A percentile compares a stretch with the other conserved stretches of the same genome.
These are phyloP conservation scores for Sarcomyxa edulis DNA, from an alignment of 768 basidiomycete species.

Conservation along the genomic window DNA sequence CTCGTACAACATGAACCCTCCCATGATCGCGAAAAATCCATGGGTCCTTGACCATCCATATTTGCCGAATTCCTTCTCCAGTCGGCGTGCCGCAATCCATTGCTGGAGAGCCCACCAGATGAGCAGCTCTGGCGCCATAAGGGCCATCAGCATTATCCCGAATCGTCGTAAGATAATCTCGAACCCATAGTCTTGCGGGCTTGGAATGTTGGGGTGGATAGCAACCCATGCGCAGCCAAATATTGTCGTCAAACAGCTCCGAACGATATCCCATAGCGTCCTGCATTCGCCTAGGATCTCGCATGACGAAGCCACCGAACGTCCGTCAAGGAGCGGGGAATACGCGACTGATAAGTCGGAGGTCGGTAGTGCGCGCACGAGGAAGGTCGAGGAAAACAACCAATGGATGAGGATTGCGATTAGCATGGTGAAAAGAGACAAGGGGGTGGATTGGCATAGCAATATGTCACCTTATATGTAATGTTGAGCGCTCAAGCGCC, in stretches of 20 bases:
- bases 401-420: too few species aligned
- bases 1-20: slow-evolving; percentile 17
- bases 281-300: slow-evolving; percentile 4
- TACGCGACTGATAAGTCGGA: too few species aligned
- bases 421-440: too few species aligned
- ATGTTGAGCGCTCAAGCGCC: too few species aligned
- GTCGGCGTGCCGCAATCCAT: slow-evolving; percentile 7
- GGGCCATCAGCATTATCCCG: slow-evolving; percentile 8
- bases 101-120: slow-evolving; percentile 13
- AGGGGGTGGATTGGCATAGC: too few species aligned
- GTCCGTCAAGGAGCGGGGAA: too few species aligned
- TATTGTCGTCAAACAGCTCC: slow-evolving; percentile 14
- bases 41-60: slow-evolving; percentile 16
- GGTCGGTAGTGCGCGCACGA: too few species aligned
- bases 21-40: slow-evolving; percentile 21
- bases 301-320: too few species aligned
- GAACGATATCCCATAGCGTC: slow-evolving; percentile 12
- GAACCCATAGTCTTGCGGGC: slow-evolving; percentile 2
- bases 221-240: slow-evolving; percentile 15
- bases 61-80: neutral
- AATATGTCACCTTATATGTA: too few species aligned
- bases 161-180: neutral
- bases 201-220: slow-evolving; percentile 16
- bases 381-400: too few species aligned
- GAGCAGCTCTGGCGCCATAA: slow-evolving; percentile 14